These are phyloP conservation scores for Logfia minima DNA, from an alignment of 129 eudicot genomes.

Conservation along the genomic window DNA sequence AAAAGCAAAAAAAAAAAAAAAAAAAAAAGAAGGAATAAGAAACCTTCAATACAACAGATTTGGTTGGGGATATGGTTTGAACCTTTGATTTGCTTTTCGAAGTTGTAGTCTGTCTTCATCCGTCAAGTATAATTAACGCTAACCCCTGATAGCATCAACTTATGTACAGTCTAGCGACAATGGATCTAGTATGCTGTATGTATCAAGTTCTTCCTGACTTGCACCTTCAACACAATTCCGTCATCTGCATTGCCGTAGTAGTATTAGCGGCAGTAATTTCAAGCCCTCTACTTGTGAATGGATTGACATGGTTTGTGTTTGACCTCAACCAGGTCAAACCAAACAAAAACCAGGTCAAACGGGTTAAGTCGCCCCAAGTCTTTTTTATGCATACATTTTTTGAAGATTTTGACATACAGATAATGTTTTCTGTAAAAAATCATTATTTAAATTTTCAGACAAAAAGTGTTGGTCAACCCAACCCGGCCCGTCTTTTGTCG, in stretches of 20 bases:
- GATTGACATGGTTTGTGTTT: neutral
- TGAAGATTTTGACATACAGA: neutral
- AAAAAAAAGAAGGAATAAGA: neutral
- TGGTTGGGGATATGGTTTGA: slow-evolving; percentile 6
- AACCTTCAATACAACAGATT: slow-evolving; percentile 21
- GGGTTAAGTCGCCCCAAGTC: neutral
- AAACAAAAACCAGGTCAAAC: neutral
- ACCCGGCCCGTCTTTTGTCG: neutral
- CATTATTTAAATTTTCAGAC: neutral
- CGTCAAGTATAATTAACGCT: neutral
- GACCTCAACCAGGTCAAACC: slow-evolving; percentile 1
- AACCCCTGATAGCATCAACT: slow-evolving; percentile 19
- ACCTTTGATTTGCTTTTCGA: slow-evolving; percentile 15
- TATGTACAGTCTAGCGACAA: slow-evolving; percentile 35
- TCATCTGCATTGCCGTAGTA: slow-evolving; percentile 13
- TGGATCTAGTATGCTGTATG: slow-evolving; percentile 20
- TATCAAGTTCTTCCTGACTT: slow-evolving; percentile 23
- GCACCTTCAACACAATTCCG: slow-evolving; percentile 7
- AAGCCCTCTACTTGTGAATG: neutral
- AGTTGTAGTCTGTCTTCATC: slow-evolving; percentile 5
- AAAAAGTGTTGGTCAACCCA: neutral
- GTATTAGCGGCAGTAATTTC: neutral
- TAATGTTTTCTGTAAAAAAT: neutral
- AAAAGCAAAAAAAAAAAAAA: too few relatives aligned
- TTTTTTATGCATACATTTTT: neutral